Conservation (phyloP, 257 asterid species). For the Lithospermum erythrorhizon region DNA sequence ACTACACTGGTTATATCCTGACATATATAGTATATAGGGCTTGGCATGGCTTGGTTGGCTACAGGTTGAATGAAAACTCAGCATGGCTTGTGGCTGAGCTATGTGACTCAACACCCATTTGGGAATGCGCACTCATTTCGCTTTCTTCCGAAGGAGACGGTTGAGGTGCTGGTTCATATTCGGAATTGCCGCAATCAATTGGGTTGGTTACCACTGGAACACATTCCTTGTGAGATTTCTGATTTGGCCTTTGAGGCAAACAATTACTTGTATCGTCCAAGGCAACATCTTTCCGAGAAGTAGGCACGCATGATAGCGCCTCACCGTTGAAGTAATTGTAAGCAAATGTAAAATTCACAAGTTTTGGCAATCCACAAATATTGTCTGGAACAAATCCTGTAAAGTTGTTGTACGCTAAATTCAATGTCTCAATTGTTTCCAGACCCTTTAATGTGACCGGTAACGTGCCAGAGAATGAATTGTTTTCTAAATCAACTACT, state of each 20-base stretch:
- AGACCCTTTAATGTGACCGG: slow-evolving; percentile 20
- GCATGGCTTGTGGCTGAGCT: too few relatives aligned
- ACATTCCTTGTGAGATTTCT: slow-evolving; percentile 20
- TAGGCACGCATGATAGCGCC: slow-evolving; percentile 13
- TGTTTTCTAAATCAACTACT: slow-evolving; percentile 15
- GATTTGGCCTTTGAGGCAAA: slow-evolving; percentile 20
- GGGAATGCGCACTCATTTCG: too few relatives aligned
- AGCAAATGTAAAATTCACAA: slow-evolving; percentile 16
- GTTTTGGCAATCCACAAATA: slow-evolving; percentile 15
- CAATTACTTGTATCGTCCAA: slow-evolving; percentile 21
- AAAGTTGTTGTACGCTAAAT: slow-evolving; percentile 14
- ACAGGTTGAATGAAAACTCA: too few relatives aligned
- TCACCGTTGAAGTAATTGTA: slow-evolving; percentile 20
- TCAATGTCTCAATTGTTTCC: slow-evolving; percentile 15
- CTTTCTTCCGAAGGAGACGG: too few relatives aligned
- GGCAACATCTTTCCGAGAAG: slow-evolving; percentile 1
- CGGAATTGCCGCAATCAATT: slow-evolving; percentile 18
- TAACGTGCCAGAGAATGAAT: slow-evolving; percentile 18
- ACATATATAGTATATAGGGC: too few relatives aligned
- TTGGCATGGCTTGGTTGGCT: too few relatives aligned
- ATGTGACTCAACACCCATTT: too few relatives aligned
- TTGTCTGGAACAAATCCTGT: slow-evolving; percentile 24
- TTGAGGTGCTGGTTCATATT: too few relatives aligned
- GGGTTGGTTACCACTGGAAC: slow-evolving; percentile 17
- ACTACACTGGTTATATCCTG: too few relatives aligned